Conservation (phyloP, 768 basidiomycete genomes). For the Xerocomus brunneocitrinus region DNA sequence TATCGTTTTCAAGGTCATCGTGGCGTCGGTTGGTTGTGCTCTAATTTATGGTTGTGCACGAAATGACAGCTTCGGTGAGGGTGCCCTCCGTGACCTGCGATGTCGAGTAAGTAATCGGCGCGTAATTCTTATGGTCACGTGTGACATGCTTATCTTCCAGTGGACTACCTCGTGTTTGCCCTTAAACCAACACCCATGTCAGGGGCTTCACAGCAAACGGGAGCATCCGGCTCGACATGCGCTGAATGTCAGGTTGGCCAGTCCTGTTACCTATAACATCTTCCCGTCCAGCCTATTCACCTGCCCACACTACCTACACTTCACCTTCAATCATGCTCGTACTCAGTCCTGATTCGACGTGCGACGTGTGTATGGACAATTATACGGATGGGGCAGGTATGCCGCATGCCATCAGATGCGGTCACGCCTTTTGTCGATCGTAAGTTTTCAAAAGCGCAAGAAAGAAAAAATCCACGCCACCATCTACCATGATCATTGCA, state of each 20-base stretch:
- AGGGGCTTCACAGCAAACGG: neutral
- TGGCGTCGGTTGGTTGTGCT: too few species aligned
- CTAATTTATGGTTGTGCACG: too few species aligned
- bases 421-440: conserved; percentile 14
- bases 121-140: too few species aligned
- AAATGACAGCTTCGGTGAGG: too few species aligned
- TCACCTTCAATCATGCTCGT: conserved; percentile 5
- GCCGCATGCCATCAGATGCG: conserved; percentile 8
- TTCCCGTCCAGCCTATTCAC: neutral
- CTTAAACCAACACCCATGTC: neutral
- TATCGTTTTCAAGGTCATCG: too few species aligned
- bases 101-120: too few species aligned
- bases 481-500: neutral
- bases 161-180: neutral
- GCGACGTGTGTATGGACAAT: conserved; percentile 12
- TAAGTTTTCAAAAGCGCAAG: neutral
- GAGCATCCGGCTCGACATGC: neutral
- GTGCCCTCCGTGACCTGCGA: too few species aligned
- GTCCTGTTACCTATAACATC: neutral
- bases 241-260: neutral
- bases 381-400: neutral
- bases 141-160: too few species aligned
- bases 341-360: conserved; percentile 8
- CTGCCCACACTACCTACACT: neutral
- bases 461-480: too few species aligned